These are phyloP conservation scores for Aspergillus indologenus DNA, from an alignment of 495 filamentous ascomycete species.

Conservation along the genomic window DNA sequence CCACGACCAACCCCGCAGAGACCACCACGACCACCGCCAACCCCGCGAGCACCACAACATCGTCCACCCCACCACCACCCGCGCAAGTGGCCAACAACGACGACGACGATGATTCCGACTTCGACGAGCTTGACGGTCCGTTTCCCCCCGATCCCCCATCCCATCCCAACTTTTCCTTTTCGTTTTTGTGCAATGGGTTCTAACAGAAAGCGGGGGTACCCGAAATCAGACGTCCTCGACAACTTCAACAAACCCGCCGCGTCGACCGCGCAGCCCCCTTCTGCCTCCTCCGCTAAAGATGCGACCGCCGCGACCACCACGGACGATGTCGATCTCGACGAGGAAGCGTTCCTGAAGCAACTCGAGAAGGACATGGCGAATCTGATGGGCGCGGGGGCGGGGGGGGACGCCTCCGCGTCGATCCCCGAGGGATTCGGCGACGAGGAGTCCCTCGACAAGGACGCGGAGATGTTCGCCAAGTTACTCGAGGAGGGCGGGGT, in stretches of 20 bases:
- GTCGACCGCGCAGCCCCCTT: too few relatives aligned
- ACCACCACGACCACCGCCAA: not conserved
- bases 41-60: not conserved
- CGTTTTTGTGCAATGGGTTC: too few relatives aligned
- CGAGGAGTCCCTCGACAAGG: constrained; percentile 28
- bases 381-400: constrained; percentile 53
- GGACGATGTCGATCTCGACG: constrained; percentile 33
- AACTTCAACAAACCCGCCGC: constrained; percentile 64
- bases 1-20: not conserved
- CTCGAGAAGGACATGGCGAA: constrained; percentile 84
- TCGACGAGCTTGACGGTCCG: constrained; percentile 91
- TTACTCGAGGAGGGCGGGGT: constrained; percentile 74
- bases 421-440: constrained; percentile 25
- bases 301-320: constrained; percentile 18
- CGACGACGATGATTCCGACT: constrained; percentile 55
- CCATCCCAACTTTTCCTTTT: too few relatives aligned
- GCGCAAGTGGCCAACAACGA: constrained; percentile 14
- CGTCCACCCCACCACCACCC: not conserved
- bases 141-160: constrained; percentile 13
- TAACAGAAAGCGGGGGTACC: not conserved
- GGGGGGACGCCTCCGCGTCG: constrained; percentile 14
- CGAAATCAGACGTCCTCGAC: constrained; percentile 91
- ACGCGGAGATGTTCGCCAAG: constrained; percentile 61
- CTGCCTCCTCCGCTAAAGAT: too few relatives aligned
- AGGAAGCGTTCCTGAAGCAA: constrained; percentile 72